These are phyloP conservation scores for Apiospora saccharicola DNA, from an alignment of 2,329 filamentous ascomycete genomes.

Conservation along the genomic window DNA sequence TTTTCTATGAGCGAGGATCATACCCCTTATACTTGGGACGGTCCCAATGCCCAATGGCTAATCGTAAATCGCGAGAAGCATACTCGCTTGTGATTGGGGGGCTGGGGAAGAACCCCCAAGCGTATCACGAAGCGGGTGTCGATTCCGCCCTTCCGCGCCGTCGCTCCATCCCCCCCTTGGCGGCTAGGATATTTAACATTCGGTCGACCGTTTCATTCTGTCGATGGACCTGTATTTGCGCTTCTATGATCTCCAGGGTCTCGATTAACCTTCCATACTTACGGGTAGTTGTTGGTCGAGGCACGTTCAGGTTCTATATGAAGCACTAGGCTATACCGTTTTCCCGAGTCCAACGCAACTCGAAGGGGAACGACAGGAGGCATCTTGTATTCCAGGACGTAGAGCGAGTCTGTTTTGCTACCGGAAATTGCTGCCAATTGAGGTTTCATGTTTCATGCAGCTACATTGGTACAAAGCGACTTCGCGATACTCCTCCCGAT, in stretches of 20 bases:
- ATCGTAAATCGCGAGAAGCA: neutral
- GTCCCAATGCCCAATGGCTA: neutral
- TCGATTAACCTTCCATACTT: neutral
- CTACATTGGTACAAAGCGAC: neutral
- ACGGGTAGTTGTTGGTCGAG: neutral
- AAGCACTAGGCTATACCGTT: neutral
- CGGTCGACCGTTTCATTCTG: neutral
- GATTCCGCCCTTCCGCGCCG: constrained; percentile 1
- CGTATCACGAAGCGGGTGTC: neutral
- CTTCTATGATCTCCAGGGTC: neutral
- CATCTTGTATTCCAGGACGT: no score
- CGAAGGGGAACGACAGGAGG: no score
- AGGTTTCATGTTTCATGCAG: neutral
- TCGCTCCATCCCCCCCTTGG: neutral
- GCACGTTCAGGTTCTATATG: neutral
- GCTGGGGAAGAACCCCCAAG: neutral
- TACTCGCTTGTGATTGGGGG: neutral
- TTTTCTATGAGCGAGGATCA: neutral
- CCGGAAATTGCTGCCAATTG: neutral
- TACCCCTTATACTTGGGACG: neutral
- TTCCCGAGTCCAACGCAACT: neutral
- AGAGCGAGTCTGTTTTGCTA: neutral
- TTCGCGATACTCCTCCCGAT: neutral
- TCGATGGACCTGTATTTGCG: neutral
- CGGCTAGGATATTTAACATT: neutral